Conservation (phyloP, 129 eudicot genomes). For the Flaveria trinervia region DNA sequence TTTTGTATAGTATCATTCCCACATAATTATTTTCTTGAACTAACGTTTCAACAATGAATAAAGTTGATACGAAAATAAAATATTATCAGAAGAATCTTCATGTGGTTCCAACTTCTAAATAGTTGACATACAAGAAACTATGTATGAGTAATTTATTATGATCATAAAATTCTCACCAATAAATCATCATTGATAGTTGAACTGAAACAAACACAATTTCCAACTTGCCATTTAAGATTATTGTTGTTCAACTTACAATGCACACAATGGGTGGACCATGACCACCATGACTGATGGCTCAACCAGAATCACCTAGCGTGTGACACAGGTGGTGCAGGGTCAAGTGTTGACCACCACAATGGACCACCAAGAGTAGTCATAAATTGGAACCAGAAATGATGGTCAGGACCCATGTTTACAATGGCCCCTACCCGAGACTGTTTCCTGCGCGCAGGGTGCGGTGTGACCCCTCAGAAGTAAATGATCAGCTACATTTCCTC, state of each 20-base stretch:
- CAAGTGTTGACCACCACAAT: slow-evolving; percentile 17
- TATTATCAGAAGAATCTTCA: background rate
- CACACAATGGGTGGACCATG: background rate
- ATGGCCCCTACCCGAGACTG: slow-evolving; percentile 24
- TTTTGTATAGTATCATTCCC: background rate
- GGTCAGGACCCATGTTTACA: slow-evolving; percentile 10
- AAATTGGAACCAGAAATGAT: slow-evolving; percentile 17
- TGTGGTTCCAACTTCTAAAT: background rate
- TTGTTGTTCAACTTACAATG: slow-evolving; percentile 10
- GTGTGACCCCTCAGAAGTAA: slow-evolving; percentile 14
- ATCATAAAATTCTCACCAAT: background rate
- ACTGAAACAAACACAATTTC: background rate
- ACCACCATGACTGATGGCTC: slow-evolving; percentile 9
- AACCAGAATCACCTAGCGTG: background rate
- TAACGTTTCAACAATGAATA: too few species aligned
- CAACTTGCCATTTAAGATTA: background rate
- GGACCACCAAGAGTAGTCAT: slow-evolving; percentile 23
- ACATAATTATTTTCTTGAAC: background rate
- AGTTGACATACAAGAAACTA: slow-evolving; percentile 1
- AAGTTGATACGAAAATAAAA: background rate
- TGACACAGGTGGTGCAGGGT: slow-evolving; percentile 10
- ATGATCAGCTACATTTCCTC: slow-evolving; percentile 17
- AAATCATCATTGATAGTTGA: background rate
- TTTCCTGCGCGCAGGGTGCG: background rate
- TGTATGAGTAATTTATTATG: background rate